Conservation (phyloP, 1,284 basidiomycete genomes). For the Uromyces viciae-fabae region DNA sequence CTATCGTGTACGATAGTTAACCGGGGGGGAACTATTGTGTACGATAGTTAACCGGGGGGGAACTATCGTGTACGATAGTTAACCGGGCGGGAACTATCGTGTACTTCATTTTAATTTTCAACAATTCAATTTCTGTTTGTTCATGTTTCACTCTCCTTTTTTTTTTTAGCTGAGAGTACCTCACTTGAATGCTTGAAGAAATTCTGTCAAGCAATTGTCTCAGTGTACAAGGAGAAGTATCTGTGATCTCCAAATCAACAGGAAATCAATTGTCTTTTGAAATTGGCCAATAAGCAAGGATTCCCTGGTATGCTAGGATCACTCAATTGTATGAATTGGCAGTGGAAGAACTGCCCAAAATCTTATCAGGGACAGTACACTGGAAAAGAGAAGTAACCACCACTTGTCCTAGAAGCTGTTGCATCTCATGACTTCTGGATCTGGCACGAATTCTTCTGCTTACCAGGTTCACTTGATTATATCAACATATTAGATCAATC, state of each 20-base stretch:
- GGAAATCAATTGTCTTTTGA: not conserved
- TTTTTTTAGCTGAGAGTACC: not conserved
- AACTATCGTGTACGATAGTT: no score
- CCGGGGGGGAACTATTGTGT: no score
- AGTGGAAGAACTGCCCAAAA: not conserved
- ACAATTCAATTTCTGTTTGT: not conserved
- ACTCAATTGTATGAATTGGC: not conserved
- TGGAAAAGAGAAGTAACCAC: not conserved
- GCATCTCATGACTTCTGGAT: not conserved
- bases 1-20: no score
- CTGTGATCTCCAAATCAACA: not conserved
- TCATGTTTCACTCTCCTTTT: not conserved
- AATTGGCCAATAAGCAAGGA: not conserved
- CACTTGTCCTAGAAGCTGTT: not conserved
- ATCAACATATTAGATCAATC: not conserved
- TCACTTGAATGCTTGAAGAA: not conserved
- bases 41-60: not conserved
- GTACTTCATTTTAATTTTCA: not conserved
- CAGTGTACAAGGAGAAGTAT: not conserved
- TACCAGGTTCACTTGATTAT: not conserved
- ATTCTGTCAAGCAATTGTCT: not conserved
- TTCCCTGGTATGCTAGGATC: not conserved
- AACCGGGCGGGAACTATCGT: no score
- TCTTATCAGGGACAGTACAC: not conserved
- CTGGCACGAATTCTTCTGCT: not conserved